These are phyloP conservation scores for Davidsoniella neocaledoniae DNA, from an alignment of 2,329 filamentous ascomycete species.

Conservation along the genomic window DNA sequence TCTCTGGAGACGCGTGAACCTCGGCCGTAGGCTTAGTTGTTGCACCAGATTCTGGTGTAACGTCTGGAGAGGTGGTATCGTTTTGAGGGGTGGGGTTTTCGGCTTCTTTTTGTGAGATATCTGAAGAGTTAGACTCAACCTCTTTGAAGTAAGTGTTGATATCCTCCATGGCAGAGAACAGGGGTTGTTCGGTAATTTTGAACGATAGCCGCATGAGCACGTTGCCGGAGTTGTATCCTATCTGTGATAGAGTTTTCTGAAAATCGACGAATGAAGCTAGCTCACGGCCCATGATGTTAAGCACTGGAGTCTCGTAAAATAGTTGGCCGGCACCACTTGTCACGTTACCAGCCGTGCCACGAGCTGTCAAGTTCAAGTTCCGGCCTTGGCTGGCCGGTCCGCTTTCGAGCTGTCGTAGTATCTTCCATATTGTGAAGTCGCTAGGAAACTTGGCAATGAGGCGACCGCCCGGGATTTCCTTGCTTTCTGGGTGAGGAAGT, in stretches of 20 bases:
- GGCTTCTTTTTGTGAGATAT: constrained; percentile 5
- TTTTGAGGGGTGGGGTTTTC: not conserved
- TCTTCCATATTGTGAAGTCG: constrained; percentile 73
- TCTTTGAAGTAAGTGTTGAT: constrained; percentile 61
- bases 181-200: constrained; percentile 54
- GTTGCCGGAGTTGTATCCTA: constrained; percentile 75
- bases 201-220: constrained; percentile 66
- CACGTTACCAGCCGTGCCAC: constrained; percentile 50
- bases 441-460: constrained; percentile 76
- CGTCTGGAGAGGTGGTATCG: not conserved
- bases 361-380: constrained; percentile 66
- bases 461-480: constrained; percentile 44
- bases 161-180: constrained; percentile 71
- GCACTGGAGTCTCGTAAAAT: constrained; percentile 71
- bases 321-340: constrained; percentile 52
- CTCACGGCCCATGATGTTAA: constrained; percentile 71
- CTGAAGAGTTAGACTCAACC: constrained; percentile 16
- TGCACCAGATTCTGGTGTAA: no score
- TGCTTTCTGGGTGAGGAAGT: constrained; percentile 54
- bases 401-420: constrained; percentile 80
- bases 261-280: constrained; percentile 62
- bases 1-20: not conserved
- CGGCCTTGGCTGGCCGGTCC: constrained; percentile 42
- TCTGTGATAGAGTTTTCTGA: constrained; percentile 73
- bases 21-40: constrained; percentile 1